A percentile compares a stretch with the other conserved stretches of the same genome.
phyloP scores from a whole-genome alignment of 352 stramenopile species.

The Globisporangium acanthophoron region DNA sequence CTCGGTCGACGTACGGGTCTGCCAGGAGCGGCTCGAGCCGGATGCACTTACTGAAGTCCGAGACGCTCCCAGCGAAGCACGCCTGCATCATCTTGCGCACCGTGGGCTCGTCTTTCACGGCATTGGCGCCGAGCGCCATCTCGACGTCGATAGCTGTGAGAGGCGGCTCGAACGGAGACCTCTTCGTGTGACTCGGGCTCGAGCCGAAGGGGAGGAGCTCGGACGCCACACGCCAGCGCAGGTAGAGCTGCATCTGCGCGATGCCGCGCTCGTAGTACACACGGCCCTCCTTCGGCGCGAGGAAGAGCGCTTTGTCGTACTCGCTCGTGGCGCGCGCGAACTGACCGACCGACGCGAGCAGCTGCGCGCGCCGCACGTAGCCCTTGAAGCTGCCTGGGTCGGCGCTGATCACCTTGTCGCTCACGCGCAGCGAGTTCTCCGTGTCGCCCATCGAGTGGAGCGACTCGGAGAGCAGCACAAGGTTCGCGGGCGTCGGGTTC shows the following conservation, averaged over 20 bases:
- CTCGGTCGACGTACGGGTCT: conserved; percentile 63
- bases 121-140: conserved; percentile 25
- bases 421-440: conserved; percentile 69
- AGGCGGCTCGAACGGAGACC: conserved; percentile 35
- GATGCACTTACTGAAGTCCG: conserved; percentile 61
- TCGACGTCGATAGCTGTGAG: conserved; percentile 49
- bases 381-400: conserved; percentile 57
- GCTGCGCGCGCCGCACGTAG: conserved; percentile 60
- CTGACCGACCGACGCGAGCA: conserved; percentile 45
- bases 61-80: conserved; percentile 38
- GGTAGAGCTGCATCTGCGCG: conserved; percentile 65
- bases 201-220: conserved; percentile 31
- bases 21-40: conserved; percentile 44
- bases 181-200: not conserved
- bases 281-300: conserved; percentile 52
- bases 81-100: conserved; percentile 51
- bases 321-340: conserved; percentile 44
- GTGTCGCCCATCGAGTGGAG: conserved; percentile 77
- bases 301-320: conserved; percentile 55
- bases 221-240: conserved; percentile 52
- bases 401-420: conserved; percentile 56
- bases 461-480: conserved; percentile 74
- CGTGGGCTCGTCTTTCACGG: conserved; percentile 42
- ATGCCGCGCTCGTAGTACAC: conserved; percentile 74
- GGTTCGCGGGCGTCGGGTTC: conserved; percentile 63